Conservation (phyloP, 1,284 basidiomycete species). For the Ceratobasidium sp. region DNA sequence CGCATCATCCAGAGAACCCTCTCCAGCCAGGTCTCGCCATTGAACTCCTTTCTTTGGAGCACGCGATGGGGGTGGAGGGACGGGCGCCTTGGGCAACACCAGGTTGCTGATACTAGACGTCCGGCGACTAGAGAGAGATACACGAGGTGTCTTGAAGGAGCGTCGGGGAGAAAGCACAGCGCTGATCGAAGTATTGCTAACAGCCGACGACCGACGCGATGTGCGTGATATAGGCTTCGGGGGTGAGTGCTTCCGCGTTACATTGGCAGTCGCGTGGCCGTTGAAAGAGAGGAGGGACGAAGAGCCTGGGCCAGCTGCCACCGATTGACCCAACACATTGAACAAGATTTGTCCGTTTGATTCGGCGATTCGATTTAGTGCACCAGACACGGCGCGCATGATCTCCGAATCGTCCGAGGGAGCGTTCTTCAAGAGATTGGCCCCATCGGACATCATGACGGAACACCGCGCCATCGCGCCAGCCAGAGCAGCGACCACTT, state of each 20-base stretch:
- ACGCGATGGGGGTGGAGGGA: constrained; percentile 11
- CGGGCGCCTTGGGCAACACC: constrained; percentile 35
- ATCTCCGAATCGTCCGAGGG: constrained; percentile 48
- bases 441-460: constrained; percentile 72
- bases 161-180: constrained; percentile 48
- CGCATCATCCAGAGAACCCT: constrained; percentile 78
- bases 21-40: constrained; percentile 88
- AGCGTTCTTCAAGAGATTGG: constrained; percentile 59
- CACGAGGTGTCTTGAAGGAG: constrained; percentile 63
- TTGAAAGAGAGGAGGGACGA: constrained; percentile 53
- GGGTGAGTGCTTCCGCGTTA: constrained; percentile 27
- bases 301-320: constrained; percentile 58
- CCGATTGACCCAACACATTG: constrained; percentile 67
- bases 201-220: constrained; percentile 48
- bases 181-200: constrained; percentile 16
- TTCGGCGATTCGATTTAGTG: constrained; percentile 63
- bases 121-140: constrained; percentile 52
- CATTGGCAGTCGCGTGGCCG: constrained; percentile 36
- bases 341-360: constrained; percentile 72
- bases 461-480: constrained; percentile 83
- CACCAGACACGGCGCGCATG: constrained; percentile 56
- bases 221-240: constrained; percentile 16
- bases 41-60: constrained; percentile 75
- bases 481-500: constrained; percentile 70
- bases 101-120: constrained; percentile 31